Base-by-base conservation (phyloP, 129 eudicot species). In the Scalesia atractyloides region DNA sequence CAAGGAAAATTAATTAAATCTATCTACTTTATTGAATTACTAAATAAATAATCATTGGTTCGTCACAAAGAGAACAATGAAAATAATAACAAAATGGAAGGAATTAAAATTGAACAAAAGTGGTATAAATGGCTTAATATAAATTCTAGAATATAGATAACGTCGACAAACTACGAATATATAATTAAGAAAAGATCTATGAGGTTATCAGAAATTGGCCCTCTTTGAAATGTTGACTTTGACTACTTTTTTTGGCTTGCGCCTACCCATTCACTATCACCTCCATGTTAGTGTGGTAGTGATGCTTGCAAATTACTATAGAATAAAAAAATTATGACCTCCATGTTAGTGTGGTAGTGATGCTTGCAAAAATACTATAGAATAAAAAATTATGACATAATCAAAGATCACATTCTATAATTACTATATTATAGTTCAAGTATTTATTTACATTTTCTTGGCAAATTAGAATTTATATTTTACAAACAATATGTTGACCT, bases 221-320 rank as follows among this genome's bases (percentile, higher is more conserved):
- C 36, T 41, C 37, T 20, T 65, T 43, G 34, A 65, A 41, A 64
- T 37, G 33, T 66, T 22, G 39, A 67, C 43, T 22, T 44, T 33
- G 64, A 24, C 18, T 30, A 18, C 54, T 19, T 53, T 36, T 34
- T 53, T 67, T 15, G 2, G 34, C 2, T 30, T 16, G 56, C 18
- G 72, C 72, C 72, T 17, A 67, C 72, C 72, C 72, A 22, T 67
- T 22, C 41, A 67, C 18, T 53, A 41, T 64, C 51, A 17, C 37
- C 34, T 64, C 37, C 56, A 44, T 66, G 56, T 4, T 44, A 43
- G 70, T 66, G 70, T 5, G 70, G 70, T 66, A 44, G 70, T 46
- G 72, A 67, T 65, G 54, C 36, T 20, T 41, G 54, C 69, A 65
- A 65, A 43, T 65, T 43, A 43, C 9, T 43, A 65, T 41, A 65